Conservation (phyloP, 257 asterid genomes). For the Solanum corneliomulleri region DNA sequence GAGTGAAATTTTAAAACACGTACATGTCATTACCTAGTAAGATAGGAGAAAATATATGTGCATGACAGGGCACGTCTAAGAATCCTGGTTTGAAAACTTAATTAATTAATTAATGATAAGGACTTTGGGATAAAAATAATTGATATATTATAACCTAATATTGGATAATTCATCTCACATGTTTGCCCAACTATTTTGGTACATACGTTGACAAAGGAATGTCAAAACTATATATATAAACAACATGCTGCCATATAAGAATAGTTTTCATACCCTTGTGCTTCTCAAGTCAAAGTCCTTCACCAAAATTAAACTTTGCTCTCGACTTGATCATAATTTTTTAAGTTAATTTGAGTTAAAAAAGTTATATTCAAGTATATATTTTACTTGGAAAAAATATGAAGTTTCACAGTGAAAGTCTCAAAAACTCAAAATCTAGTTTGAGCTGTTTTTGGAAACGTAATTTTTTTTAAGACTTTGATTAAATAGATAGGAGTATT, state of each 20-base stretch:
- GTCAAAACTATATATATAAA: constrained; percentile 7
- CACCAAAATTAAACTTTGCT: too few species aligned
- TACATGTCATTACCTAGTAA: not conserved
- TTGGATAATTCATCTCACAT: constrained; percentile 22
- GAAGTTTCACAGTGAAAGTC: not conserved
- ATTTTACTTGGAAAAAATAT: not conserved
- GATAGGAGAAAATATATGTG: not conserved
- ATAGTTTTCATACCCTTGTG: not conserved
- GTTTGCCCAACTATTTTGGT: constrained; percentile 5
- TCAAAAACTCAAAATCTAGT: not conserved
- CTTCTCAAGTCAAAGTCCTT: not conserved
- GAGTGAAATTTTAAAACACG: not conserved
- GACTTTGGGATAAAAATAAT: constrained; percentile 2
- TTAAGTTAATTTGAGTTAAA: not conserved
- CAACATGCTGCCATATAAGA: not conserved
- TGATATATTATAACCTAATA: constrained; percentile 15
- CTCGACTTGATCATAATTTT: too few species aligned
- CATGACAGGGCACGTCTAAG: not conserved
- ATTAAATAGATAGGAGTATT: not conserved
- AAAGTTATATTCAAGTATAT: not conserved
- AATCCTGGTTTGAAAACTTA: not conserved
- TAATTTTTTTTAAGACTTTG: not conserved
- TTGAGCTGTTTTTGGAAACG: not conserved
- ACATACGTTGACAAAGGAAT: constrained; percentile 19
- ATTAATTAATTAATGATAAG: not conserved